Percentiles rank a stretch among this genome's conserved stretches.
phyloP scores from a whole-genome alignment of 2,329 filamentous ascomycete species.

The Lecanoromycetidae sp. region DNA sequence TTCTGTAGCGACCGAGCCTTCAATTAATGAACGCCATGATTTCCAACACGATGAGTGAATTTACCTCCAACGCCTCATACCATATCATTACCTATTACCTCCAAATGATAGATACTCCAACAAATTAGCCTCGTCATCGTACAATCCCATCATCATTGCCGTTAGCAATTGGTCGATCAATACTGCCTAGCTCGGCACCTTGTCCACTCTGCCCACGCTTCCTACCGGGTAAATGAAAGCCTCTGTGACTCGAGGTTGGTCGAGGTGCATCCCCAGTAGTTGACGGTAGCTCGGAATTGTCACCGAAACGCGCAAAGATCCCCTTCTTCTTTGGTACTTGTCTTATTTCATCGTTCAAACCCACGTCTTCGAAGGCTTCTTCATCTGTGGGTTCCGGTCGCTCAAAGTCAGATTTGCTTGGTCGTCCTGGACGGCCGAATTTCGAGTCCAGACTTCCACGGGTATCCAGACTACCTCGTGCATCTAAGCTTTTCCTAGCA shows the following conservation, averaged over 20 bases:
- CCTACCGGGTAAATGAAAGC: slow-evolving; percentile 57
- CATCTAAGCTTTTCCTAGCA: too few species aligned
- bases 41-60: too few species aligned
- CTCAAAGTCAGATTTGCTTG: slow-evolving; percentile 44
- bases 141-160: slow-evolving; percentile 21
- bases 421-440: slow-evolving; percentile 43
- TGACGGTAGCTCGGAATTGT: slow-evolving; percentile 36
- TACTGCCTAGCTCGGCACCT: slow-evolving; percentile 57
- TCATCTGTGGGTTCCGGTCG: slow-evolving; percentile 56
- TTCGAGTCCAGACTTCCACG: slow-evolving; percentile 40
- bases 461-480: slow-evolving; percentile 72
- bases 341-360: slow-evolving; percentile 64
- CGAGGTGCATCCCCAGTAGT: slow-evolving; percentile 29
- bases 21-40: neutral
- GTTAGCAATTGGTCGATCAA: slow-evolving; percentile 34
- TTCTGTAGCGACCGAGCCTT: neutral
- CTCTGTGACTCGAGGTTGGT: slow-evolving; percentile 36
- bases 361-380: slow-evolving; percentile 81
- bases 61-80: neutral
- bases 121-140: neutral
- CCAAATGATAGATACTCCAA: neutral
- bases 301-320: slow-evolving; percentile 71
- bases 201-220: slow-evolving; percentile 61
- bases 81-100: neutral
- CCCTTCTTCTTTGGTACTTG: slow-evolving; percentile 58